Conservation (phyloP, 2,329 filamentous ascomycete genomes). For the Ophiognomonia clavigignenti-juglandacearum region DNA sequence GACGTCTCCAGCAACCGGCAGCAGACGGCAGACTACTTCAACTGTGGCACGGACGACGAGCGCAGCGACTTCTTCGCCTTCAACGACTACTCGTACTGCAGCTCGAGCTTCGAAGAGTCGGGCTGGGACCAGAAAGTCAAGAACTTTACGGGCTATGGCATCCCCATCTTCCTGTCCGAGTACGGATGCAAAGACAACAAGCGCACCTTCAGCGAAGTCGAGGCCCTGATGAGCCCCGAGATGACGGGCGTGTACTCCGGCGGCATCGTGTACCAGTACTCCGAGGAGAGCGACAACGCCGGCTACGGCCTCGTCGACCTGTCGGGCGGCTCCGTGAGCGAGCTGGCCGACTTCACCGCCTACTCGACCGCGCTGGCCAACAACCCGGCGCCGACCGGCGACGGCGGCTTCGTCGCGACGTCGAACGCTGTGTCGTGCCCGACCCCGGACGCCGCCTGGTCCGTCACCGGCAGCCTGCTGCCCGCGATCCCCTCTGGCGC, state of each 20-base stretch:
- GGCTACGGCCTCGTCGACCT: constrained; percentile 76
- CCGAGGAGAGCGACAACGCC: constrained; percentile 59
- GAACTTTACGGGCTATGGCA: constrained; percentile 79
- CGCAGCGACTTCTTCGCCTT: constrained; percentile 79
- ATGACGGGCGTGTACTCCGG: constrained; percentile 94
- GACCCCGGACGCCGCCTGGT: constrained; percentile 42
- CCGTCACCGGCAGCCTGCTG: constrained; percentile 43
- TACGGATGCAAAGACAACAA: constrained; percentile 83
- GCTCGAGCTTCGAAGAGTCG: constrained; percentile 62
- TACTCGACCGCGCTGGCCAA: constrained; percentile 44
- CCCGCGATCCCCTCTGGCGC: constrained; percentile 49
- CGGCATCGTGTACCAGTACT: constrained; percentile 94
- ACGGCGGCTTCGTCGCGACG: constrained; percentile 44
- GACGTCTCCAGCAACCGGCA: constrained; percentile 82
- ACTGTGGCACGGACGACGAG: constrained; percentile 80
- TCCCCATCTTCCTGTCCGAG: constrained; percentile 92
- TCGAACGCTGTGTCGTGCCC: constrained; percentile 46
- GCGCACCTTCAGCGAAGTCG: constrained; percentile 77
- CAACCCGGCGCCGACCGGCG: constrained; percentile 46
- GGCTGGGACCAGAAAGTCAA: constrained; percentile 87
- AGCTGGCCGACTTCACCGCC: constrained; percentile 57
- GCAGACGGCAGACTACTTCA: constrained; percentile 87
- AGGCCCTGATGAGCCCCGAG: constrained; percentile 70
- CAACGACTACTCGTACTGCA: constrained; percentile 88
- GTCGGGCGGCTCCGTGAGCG: constrained; percentile 46